Conservation (phyloP, 75 land plant genomes). For the Isoetes taiwanensis region DNA sequence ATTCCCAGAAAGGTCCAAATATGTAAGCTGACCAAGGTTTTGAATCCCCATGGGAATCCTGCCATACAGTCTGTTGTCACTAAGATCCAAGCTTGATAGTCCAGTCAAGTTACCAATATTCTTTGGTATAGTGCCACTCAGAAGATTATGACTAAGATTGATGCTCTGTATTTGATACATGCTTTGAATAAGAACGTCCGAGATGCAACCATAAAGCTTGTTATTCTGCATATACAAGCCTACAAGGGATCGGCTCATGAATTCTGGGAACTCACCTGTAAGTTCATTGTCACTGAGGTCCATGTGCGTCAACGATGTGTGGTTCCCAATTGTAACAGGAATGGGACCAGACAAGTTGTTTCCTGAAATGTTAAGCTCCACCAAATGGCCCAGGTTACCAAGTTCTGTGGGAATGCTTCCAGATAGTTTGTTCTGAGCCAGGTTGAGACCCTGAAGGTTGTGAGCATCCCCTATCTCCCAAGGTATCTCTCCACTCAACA, state of each 20-base stretch:
- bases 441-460: conserved; percentile 34
- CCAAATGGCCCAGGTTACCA: conserved; percentile 21
- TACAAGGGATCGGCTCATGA: conserved; percentile 13
- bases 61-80: conserved; percentile 14
- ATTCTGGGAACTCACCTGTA: conserved; percentile 29
- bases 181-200: conserved; percentile 12
- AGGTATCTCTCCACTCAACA: conserved; percentile 44
- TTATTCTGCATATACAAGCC: conserved; percentile 17
- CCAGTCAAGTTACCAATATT: conserved; percentile 8
- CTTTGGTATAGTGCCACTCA: conserved; percentile 16
- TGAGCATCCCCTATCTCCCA: conserved; percentile 10
- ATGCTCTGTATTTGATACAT: conserved; percentile 16
- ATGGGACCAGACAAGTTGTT: conserved; percentile 43
- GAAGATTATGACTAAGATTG: conserved; percentile 16
- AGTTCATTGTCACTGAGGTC: conserved; percentile 46
- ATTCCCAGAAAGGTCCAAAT: conserved; percentile 34
- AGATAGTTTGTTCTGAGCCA: conserved; percentile 29
- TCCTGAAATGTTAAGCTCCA: conserved; percentile 37
- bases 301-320: conserved; percentile 26
- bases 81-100: conserved; percentile 23
- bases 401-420: conserved; percentile 29
- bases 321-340: conserved; percentile 38
- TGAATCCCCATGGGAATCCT: conserved; percentile 8
- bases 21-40: conserved; percentile 10
- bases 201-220: conserved; percentile 12